Base-by-base conservation (phyloP, 192 early-diverging fungal genomes). In the Coemansia aciculifera region DNA sequence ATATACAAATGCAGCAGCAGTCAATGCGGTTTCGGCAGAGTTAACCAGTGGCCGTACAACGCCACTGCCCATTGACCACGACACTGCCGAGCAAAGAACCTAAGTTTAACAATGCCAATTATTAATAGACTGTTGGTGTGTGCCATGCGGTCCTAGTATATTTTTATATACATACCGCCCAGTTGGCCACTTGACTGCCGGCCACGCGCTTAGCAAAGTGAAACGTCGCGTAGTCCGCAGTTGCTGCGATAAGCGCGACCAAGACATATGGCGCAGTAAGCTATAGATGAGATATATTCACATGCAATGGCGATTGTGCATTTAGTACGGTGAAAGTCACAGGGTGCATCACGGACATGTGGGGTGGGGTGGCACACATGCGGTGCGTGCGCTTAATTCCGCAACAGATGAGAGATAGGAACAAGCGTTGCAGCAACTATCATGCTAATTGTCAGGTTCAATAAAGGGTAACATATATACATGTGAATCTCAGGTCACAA, bases 201-300 rank as follows among this genome's bases (percentile, higher is more conserved):
- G 87, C 92, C 17, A 91, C 65, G 21, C 85, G 85, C 29, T 68
- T 71, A 9, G 92, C 92, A 24, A 98, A 86, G 36, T 67, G 67
- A 69, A 88, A 95, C 5, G 93, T 90, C 52, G 85, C 92, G 59
- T 84, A 84, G 76, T 98, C 96, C 0, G 77, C 78, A 1, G 91
- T 32, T 0, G 89, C 89, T 0, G 93, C 88, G 72, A 94, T 88
- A 7, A 86, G 29, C 9, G 90, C 90, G 56, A 95, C 93, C 19
- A 98, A 64, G 21, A 89, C 56, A 12, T 90, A 84, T 9, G 96
- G 95, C 21, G 87, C 89, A 32, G 85, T 67, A 13, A 94, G 84
- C 77, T 80, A 79, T 61, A 65, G 2, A 38, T 48, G 39, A 11
- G 38, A 31, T 40, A 37, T 23, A 63, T 68, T 63, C 51, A 69